These are phyloP conservation scores for Ustanciosporium gigantosporum DNA, from an alignment of 1,284 basidiomycete genomes.

Conservation along the genomic window DNA sequence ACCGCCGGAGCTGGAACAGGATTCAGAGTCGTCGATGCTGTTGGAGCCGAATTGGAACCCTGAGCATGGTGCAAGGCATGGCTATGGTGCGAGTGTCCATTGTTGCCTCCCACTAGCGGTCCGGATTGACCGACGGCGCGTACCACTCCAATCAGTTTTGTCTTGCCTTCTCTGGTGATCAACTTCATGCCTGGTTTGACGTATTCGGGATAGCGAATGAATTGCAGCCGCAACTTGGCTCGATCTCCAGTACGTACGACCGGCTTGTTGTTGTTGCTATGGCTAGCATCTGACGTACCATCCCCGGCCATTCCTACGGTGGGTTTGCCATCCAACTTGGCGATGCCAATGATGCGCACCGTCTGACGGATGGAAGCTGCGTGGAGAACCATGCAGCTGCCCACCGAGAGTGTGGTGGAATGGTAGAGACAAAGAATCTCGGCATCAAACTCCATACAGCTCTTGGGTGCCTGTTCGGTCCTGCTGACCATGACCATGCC, in stretches of 20 bases:
- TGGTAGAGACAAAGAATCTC: constrained; percentile 60
- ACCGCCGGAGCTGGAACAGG: not conserved
- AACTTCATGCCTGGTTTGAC: constrained; percentile 57
- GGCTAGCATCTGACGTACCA: constrained; percentile 4
- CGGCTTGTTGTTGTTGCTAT: constrained; percentile 49
- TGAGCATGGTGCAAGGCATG: no score
- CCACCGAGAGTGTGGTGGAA: constrained; percentile 54
- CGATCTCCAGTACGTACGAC: constrained; percentile 58
- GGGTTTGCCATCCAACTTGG: constrained; percentile 44
- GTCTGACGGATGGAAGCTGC: constrained; percentile 58
- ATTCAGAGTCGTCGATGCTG: not conserved
- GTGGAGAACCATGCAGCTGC: constrained; percentile 59
- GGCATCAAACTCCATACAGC: constrained; percentile 54
- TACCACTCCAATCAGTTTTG: constrained; percentile 56
- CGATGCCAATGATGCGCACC: constrained; percentile 53
- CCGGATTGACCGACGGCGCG: constrained; percentile 43
- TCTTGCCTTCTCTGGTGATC: constrained; percentile 56
- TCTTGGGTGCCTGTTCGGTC: constrained; percentile 39
- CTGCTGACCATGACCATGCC: constrained; percentile 69
- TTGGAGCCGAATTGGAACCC: not conserved
- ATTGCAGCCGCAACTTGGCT: constrained; percentile 52
- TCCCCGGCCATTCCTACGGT: constrained; percentile 4
- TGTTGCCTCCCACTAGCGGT: no score
- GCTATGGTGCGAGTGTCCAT: not conserved
- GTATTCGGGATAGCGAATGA: constrained; percentile 52